These are phyloP conservation scores for Colletotrichum eleusines DNA, from an alignment of 2,329 filamentous ascomycete genomes.

Conservation along the genomic window DNA sequence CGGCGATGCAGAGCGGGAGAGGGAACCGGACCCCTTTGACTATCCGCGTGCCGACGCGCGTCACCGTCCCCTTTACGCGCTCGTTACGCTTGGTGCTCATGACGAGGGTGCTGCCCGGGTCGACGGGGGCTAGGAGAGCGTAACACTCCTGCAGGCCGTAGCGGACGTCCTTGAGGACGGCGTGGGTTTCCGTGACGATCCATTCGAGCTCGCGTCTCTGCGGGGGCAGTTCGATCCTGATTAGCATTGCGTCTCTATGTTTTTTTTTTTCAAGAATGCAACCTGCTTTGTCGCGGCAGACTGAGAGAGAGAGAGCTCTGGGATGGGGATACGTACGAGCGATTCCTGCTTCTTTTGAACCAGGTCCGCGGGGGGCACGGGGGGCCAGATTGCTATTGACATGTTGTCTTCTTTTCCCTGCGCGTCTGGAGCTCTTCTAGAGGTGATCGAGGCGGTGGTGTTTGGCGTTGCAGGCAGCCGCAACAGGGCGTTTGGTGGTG, in stretches of 20 bases:
- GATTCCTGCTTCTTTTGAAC: constrained; percentile 62
- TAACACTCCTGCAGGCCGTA: constrained; percentile 89
- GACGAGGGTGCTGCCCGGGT: constrained; percentile 89
- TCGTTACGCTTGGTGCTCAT: constrained; percentile 90
- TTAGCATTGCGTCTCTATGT: constrained; percentile 47
- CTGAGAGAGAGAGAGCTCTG: neutral
- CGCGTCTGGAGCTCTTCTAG: neutral
- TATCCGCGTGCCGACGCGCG: constrained; percentile 88
- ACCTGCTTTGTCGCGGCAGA: neutral
- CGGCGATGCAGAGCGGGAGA: constrained; percentile 6
- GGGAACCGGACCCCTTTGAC: constrained; percentile 83
- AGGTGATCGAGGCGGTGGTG: neutral
- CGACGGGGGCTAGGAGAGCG: constrained; percentile 84
- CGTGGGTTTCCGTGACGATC: constrained; percentile 64
- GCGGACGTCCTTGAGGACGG: constrained; percentile 63
- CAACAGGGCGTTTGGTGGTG: constrained; percentile 18
- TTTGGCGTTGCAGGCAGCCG: constrained; percentile 24
- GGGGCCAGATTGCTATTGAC: constrained; percentile 71
- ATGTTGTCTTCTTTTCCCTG: constrained; percentile 51
- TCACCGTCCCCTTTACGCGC: constrained; percentile 91
- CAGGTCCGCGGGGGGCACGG: constrained; percentile 63
- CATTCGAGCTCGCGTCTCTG: constrained; percentile 67
- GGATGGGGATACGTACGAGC: constrained; percentile 57
- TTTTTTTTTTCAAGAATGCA: neutral
- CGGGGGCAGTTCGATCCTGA: constrained; percentile 44